phyloP scores from a whole-genome alignment of 441 rosid species.

The Flueggea neowawraea region DNA sequence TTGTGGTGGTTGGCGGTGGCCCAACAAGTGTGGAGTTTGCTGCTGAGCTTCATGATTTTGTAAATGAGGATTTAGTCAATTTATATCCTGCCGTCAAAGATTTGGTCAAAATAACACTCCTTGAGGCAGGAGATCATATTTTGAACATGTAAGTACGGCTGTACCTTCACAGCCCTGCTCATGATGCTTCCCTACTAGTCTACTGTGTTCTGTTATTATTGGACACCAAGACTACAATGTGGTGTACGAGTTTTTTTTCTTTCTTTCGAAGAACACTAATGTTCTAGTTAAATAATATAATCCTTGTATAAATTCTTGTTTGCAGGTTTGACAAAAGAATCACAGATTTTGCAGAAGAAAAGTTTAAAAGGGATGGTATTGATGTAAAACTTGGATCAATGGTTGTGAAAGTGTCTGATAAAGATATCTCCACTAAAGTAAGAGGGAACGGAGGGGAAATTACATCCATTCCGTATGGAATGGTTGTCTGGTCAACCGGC shows the following conservation, averaged over 20 bases:
- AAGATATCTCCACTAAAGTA: constrained; percentile 77
- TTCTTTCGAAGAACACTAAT: no score
- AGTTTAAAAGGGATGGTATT: constrained; percentile 88
- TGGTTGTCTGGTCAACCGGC: constrained; percentile 99
- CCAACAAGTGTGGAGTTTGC: constrained; percentile 99
- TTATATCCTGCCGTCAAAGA: constrained; percentile 70
- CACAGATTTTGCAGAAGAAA: constrained; percentile 86
- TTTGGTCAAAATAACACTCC: constrained; percentile 69
- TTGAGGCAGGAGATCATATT: constrained; percentile 94
- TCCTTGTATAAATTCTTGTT: constrained; percentile 8
- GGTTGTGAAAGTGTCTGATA: constrained; percentile 76
- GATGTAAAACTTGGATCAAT: constrained; percentile 85
- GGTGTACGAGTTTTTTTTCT: no score
- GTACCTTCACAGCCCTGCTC: no score
- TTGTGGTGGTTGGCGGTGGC: constrained; percentile 98
- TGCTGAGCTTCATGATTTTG: constrained; percentile 94
- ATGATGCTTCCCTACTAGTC: no score
- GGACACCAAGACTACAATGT: no score
- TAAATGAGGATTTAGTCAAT: constrained; percentile 70
- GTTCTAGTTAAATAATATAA: constrained; percentile 1
- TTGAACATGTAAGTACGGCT: constrained; percentile 62
- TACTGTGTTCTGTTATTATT: no score
- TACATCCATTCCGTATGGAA: constrained; percentile 72
- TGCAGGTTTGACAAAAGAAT: constrained; percentile 99
- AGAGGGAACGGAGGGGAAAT: constrained; percentile 49